Conservation (phyloP, 1,284 basidiomycete genomes). For the Amylostereum chailletii region DNA sequence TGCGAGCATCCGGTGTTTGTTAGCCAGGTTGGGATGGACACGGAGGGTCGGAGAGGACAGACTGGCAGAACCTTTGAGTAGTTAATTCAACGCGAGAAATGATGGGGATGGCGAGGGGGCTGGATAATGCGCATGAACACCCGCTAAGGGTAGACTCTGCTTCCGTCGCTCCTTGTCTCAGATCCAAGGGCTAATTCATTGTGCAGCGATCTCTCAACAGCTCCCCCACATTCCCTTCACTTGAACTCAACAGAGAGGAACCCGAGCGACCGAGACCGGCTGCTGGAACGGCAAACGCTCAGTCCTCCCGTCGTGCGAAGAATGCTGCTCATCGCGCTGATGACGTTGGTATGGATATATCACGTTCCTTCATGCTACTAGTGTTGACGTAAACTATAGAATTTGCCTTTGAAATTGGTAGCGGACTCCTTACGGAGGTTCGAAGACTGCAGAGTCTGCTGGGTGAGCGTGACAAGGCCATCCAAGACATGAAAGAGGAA, state of each 20-base stretch:
- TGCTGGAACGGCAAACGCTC: constrained; percentile 51
- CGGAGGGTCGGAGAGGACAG: no score
- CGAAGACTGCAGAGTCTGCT: constrained; percentile 81
- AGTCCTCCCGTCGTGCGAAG: constrained; percentile 70
- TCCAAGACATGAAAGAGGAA: constrained; percentile 83
- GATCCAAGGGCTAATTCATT: constrained; percentile 1
- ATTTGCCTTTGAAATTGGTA: constrained; percentile 94
- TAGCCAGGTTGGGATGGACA: no score
- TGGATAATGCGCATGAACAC: no score
- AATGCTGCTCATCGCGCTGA: constrained; percentile 79
- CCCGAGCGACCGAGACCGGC: constrained; percentile 33
- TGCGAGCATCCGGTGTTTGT: no score
- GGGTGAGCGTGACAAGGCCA: constrained; percentile 80
- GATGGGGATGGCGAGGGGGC: no score
- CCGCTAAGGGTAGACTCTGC: constrained; percentile 20
- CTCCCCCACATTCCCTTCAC: constrained; percentile 24
- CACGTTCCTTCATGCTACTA: not conserved
- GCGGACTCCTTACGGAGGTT: constrained; percentile 82
- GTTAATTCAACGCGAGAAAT: no score
- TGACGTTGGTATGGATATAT: constrained; percentile 60
- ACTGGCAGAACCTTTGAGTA: no score
- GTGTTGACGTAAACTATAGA: constrained; percentile 37
- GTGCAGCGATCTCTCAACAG: constrained; percentile 23
- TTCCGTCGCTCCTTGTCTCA: constrained; percentile 12
- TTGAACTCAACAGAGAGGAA: constrained; percentile 33